Evolutionary conservation across 78 protist species (phyloP), one percentile per base, ranked within the genome.

Genomic region (Dictyostelium purpureum): DNA sequence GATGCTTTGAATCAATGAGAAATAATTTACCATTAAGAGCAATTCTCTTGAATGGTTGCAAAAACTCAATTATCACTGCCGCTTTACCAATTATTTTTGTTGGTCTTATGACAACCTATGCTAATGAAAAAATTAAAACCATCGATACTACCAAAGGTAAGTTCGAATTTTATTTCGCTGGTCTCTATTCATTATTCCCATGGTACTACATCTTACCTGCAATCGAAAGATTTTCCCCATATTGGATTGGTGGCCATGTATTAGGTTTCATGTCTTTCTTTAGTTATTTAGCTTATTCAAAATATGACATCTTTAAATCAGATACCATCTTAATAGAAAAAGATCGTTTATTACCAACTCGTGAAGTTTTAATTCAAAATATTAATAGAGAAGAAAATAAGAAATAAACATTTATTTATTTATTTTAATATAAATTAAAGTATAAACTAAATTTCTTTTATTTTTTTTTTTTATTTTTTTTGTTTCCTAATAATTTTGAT

Each of bases 231-330:
- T 77, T 87, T 33, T 71, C 97, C 37, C 97, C 97, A 0, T 66
- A 61, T 63, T 94, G 97, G 97, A 80, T 94, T 67, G 97, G 97
- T 74, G 97, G 97, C 28, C 97, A 94, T 69, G 95, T 94, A 47
- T 78, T 94, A 16, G 97, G 97, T 56, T 94, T 94, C 73, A 63
- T 76, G 78, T 94, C 97, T 77, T 94, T 94, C 94, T 94, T 94
- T 79, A 18, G 79, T 2, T 94, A 88, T 70, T 54, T 85, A 10
- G 80, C 61, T 59, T 76, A 63, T 79, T 66, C 97, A 1, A 73
- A 93, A 26, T 45, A 75, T 45, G 96, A 93, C 9, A 52, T 93
- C 10, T 76, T 93, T 38, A 76, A 65, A 35, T 43, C 74, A 11
- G 96, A 93, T 43, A 33, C 63, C 0, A 12, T 85, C 6, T 38